Percentiles rank a stretch among this genome's conserved stretches.
Evolutionary conservation across 2,329 filamentous ascomycete genomes (phyloP).

Genomic region (Stagonosporopsis rhizophila): DNA sequence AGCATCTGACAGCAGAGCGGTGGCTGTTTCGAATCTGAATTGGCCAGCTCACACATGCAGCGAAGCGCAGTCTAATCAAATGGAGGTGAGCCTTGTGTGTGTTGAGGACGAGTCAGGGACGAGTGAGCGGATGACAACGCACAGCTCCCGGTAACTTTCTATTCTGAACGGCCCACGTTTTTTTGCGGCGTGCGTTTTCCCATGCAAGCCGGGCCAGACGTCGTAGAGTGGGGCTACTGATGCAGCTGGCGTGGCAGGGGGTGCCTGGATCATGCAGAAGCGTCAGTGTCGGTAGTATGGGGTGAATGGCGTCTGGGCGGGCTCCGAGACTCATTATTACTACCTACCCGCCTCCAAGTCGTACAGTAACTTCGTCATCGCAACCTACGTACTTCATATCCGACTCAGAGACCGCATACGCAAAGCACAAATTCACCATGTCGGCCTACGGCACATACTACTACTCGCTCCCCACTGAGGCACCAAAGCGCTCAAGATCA

Average conservation of each 20-base stretch:
- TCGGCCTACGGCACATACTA: slow-evolving; percentile 46
- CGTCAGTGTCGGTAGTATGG: slow-evolving; percentile 45
- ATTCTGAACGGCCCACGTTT: slow-evolving; percentile 49
- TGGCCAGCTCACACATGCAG: slow-evolving; percentile 43
- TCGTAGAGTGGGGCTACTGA: slow-evolving; percentile 47
- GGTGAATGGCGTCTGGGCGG: slow-evolving; percentile 49
- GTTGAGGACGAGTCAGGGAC: slow-evolving; percentile 39
- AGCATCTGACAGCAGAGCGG: slow-evolving; percentile 16
- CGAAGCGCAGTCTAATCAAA: slow-evolving; percentile 32
- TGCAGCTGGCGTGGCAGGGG: slow-evolving; percentile 43
- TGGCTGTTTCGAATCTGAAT: slow-evolving; percentile 26
- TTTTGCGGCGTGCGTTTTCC: slow-evolving; percentile 44
- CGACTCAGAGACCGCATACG: slow-evolving; percentile 22
- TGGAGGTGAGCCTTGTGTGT: slow-evolving; percentile 37
- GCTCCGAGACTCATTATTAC: slow-evolving; percentile 41
- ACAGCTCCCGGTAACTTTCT: slow-evolving; percentile 41
- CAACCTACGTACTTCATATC: slow-evolving; percentile 25
- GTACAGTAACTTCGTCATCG: slow-evolving; percentile 18
- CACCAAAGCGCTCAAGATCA: slow-evolving; percentile 44
- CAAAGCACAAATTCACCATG: slow-evolving; percentile 39
- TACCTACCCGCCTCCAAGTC: slow-evolving; percentile 26
- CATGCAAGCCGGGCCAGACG: slow-evolving; percentile 42
- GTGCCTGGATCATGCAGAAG: slow-evolving; percentile 41
- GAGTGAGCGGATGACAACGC: slow-evolving; percentile 50
- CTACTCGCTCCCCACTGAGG: slow-evolving; percentile 48